Conservation (phyloP, 2,329 filamentous ascomycete species). For the Penicillium glabrum region DNA sequence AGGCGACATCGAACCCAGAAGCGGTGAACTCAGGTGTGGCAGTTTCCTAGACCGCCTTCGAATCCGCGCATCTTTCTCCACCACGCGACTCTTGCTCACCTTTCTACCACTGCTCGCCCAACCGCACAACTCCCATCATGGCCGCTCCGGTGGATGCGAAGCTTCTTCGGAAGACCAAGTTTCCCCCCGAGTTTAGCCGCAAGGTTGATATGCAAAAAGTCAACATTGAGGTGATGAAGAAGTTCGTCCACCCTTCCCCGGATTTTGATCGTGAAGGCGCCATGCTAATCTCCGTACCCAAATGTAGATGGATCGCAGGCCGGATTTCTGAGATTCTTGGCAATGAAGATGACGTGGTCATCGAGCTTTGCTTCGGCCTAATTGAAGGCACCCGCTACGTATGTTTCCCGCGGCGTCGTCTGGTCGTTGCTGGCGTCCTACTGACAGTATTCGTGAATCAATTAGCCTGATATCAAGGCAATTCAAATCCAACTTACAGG, state of each 20-base stretch:
- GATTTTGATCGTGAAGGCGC: conserved; percentile 3
- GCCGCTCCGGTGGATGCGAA: conserved; percentile 84
- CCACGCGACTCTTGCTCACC: neutral
- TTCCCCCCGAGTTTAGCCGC: conserved; percentile 86
- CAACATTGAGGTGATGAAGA: conserved; percentile 97
- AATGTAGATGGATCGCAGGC: conserved; percentile 81
- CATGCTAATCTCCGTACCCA: conserved; percentile 12
- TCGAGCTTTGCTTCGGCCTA: conserved; percentile 73
- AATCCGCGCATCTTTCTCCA: neutral
- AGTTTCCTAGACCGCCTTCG: neutral
- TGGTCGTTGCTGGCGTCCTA: conserved; percentile 6
- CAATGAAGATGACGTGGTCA: conserved; percentile 94
- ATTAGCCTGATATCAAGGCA: conserved; percentile 89
- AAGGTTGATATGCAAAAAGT: conserved; percentile 98
- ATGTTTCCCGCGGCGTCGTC: conserved; percentile 34
- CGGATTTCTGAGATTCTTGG: conserved; percentile 84
- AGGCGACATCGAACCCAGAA: too few species aligned
- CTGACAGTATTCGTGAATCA: conserved; percentile 20
- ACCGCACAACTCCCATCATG: conserved; percentile 58
- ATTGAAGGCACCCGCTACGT: conserved; percentile 76
- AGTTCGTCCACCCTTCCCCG: conserved; percentile 56
- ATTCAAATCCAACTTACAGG: conserved; percentile 93
- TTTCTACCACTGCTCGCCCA: neutral
- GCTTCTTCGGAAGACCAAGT: conserved; percentile 86
- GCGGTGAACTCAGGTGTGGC: too few species aligned